Percentiles rank a stretch among this genome's conserved stretches.
Conservation (phyloP, 2,329 filamentous ascomycete genomes). For the Clarireedia paspali region DNA sequence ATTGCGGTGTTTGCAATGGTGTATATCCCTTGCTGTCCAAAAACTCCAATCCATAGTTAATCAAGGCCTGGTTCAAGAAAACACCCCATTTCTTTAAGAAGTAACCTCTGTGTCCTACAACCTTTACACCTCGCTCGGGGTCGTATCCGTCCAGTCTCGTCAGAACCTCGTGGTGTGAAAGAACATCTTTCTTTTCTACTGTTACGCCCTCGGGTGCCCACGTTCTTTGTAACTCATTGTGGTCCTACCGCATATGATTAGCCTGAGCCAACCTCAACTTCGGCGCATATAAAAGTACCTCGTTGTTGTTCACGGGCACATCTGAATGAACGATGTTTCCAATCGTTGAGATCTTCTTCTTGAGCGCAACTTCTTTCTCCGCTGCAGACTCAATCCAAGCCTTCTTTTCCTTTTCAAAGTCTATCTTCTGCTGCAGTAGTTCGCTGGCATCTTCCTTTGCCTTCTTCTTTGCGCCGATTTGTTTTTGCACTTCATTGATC, state of each 20-base stretch:
- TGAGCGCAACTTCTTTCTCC: conserved; percentile 67
- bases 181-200: conserved; percentile 66
- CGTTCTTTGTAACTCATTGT: conserved; percentile 68
- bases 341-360: conserved; percentile 73
- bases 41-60: conserved; percentile 93
- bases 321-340: conserved; percentile 89
- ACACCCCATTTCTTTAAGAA: conserved; percentile 86
- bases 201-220: conserved; percentile 74
- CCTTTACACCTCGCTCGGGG: conserved; percentile 83
- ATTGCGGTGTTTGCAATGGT: conserved; percentile 78
- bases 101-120: conserved; percentile 91
- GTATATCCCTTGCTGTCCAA: conserved; percentile 74
- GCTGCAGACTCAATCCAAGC: conserved; percentile 64
- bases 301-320: conserved; percentile 75
- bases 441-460: conserved; percentile 82
- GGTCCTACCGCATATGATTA: conserved; percentile 43
- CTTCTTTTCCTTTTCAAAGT: conserved; percentile 77
- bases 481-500: conserved; percentile 85
- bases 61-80: conserved; percentile 83
- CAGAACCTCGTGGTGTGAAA: conserved; percentile 94
- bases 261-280: neutral
- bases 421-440: conserved; percentile 68
- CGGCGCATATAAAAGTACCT: conserved; percentile 39
- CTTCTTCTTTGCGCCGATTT: conserved; percentile 89
- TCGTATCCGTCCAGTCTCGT: conserved; percentile 85